phyloP scores from a whole-genome alignment of 495 filamentous ascomycete genomes.

The Pyronema domesticum region DNA sequence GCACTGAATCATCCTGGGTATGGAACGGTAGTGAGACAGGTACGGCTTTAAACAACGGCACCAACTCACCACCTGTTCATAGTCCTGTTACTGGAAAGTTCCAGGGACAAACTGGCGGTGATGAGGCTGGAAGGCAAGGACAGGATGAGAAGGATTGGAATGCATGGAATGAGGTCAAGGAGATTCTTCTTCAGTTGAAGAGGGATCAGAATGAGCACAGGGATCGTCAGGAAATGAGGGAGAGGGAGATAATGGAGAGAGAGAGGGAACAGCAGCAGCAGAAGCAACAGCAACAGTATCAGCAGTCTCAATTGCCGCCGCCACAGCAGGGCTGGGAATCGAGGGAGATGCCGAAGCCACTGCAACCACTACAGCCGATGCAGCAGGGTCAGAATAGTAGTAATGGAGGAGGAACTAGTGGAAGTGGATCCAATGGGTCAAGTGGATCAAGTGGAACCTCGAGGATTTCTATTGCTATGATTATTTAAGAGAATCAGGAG shows the following conservation, averaged over 20 bases:
- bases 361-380: conserved; percentile 24
- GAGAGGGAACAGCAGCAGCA: conserved; percentile 11
- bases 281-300: conserved; percentile 12
- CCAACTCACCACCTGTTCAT: conserved; percentile 8
- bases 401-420: conserved; percentile 27
- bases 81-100: conserved; percentile 6
- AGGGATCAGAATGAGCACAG: conserved; percentile 6
- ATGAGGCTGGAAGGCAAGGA: conserved; percentile 26
- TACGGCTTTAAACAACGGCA: conserved; percentile 26
- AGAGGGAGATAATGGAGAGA: neutral
- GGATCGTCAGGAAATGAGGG: conserved; percentile 1
- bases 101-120: neutral
- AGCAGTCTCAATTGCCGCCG: conserved; percentile 24
- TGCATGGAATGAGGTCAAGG: conserved; percentile 36
- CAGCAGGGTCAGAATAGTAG: neutral
- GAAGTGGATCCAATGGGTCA: conserved; percentile 6
- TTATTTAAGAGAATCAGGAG: conserved; percentile 34
- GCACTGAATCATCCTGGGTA: conserved; percentile 61
- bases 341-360: conserved; percentile 27
- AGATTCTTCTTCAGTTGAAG: conserved; percentile 21
- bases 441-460: conserved; percentile 28
- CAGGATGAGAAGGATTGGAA: conserved; percentile 38
- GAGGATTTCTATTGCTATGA: conserved; percentile 66
- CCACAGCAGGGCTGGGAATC: conserved; percentile 27
- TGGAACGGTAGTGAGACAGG: conserved; percentile 57